A percentile compares a stretch with the other conserved stretches of the same genome.
Conservation (phyloP, 345 rosid genomes). For the Eucalyptus pauciflora region DNA sequence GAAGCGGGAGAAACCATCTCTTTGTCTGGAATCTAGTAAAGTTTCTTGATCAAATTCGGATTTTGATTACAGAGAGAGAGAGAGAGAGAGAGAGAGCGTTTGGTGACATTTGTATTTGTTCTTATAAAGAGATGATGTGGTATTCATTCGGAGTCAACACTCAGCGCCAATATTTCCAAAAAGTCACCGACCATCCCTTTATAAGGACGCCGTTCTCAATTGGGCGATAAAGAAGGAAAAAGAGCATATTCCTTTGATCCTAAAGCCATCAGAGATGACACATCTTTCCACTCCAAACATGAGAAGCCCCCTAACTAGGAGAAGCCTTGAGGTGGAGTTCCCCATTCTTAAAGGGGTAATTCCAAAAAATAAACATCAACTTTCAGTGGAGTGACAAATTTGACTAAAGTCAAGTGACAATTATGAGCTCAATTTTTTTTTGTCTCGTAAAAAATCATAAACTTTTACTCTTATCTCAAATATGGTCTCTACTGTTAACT, state of each 20-base stretch:
- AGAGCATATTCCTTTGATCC: not conserved
- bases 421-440: too few relatives aligned
- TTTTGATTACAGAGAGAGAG: not conserved
- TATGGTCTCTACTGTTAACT: fast-evolving
- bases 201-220: not conserved
- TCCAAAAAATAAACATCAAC: too few relatives aligned
- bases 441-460: too few relatives aligned
- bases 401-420: too few relatives aligned
- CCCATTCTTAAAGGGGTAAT: not conserved
- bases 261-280: not conserved
- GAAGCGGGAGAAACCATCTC: not conserved
- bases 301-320: not conserved
- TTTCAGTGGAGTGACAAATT: fast-evolving
- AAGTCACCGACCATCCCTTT: not conserved
- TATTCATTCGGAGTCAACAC: not conserved
- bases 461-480: too few relatives aligned
- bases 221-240: not conserved
- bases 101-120: not conserved
- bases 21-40: not conserved
- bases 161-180: too few relatives aligned
- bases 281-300: not conserved
- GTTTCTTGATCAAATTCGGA: not conserved
- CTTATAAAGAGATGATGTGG: not conserved
- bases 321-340: not conserved
- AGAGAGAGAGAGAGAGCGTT: not conserved